A percentile compares a stretch with the other conserved stretches of the same genome.
These are phyloP conservation scores for Coprinopsis cinerea DNA, from an alignment of 768 basidiomycete genomes.

Conservation along the genomic window DNA sequence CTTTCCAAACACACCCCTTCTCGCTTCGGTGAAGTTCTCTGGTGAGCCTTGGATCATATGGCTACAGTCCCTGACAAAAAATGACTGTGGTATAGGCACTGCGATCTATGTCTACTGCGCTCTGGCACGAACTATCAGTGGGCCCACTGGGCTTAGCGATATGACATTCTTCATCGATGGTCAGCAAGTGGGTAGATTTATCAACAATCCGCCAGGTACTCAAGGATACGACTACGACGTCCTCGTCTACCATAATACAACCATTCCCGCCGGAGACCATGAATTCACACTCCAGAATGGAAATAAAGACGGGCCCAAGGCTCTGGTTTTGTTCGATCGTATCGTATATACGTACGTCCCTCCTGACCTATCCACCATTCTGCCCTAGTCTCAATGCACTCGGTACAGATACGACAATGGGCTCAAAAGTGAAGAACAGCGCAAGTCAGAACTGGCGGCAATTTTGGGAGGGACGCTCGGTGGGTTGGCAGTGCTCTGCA, in stretches of 20 bases:
- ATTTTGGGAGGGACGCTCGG: conserved; percentile 2
- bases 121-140: conserved; percentile 19
- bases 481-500: neutral
- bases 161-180: conserved; percentile 35
- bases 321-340: conserved; percentile 31
- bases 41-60: neutral
- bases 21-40: neutral
- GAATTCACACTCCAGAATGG: conserved; percentile 30
- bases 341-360: conserved; percentile 33
- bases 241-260: conserved; percentile 26
- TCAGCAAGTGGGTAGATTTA: conserved; percentile 24
- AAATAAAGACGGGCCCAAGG: conserved; percentile 19
- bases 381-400: neutral
- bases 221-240: conserved; percentile 27
- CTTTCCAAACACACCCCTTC: conserved; percentile 3
- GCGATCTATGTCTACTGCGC: conserved; percentile 40
- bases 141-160: conserved; percentile 25
- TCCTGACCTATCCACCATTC: neutral
- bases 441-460: neutral
- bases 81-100: conserved; percentile 24
- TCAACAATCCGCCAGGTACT: conserved; percentile 14
- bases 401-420: conserved; percentile 4
- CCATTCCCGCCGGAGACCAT: conserved; percentile 24
- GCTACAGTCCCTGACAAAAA: neutral
- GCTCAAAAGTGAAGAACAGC: neutral